Evolutionary conservation across 305 asterid genomes (phyloP).

Genomic region (Rubia peregrina): DNA sequence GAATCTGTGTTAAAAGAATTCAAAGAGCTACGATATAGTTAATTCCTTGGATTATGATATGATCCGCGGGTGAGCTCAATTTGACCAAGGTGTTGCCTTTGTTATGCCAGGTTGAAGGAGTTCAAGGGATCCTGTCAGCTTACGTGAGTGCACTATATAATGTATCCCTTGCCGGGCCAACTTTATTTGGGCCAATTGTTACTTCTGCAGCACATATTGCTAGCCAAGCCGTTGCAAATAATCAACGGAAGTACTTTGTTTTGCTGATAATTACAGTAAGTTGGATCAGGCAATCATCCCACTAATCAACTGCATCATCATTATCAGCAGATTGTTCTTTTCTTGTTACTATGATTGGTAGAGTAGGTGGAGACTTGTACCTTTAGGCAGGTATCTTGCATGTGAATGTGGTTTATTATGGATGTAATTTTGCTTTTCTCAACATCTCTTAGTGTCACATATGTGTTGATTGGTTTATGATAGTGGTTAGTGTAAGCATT

Average conservation of each 20-base stretch:
- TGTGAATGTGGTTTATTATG: not conserved
- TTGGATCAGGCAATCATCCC: conserved; percentile 1
- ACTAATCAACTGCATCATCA: not conserved
- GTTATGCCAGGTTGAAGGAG: conserved; percentile 73
- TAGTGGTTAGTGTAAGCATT: not conserved
- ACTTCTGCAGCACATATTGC: conserved; percentile 84
- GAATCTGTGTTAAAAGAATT: conserved; percentile 17
- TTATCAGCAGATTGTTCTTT: not conserved
- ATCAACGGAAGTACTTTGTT: conserved; percentile 68
- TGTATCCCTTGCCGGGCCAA: conserved; percentile 95
- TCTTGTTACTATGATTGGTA: not conserved
- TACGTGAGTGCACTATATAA: conserved; percentile 82
- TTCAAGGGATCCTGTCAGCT: conserved; percentile 77
- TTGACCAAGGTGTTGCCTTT: conserved; percentile 16
- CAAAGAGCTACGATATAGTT: conserved; percentile 3
- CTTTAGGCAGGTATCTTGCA: not conserved
- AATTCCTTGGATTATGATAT: conserved; percentile 14
- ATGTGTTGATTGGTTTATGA: conserved; percentile 1
- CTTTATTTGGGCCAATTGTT: conserved; percentile 86
- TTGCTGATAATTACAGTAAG: conserved; percentile 84
- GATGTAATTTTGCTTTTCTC: not conserved
- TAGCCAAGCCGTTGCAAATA: conserved; percentile 58
- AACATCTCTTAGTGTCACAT: not conserved
- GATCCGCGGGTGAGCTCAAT: conserved; percentile 12
- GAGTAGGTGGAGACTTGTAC: not conserved